Evolutionary conservation across 495 filamentous ascomycete genomes (phyloP), one percentile per base, ranked within the genome.

Genomic region (Aspergillus cavernicola): DNA sequence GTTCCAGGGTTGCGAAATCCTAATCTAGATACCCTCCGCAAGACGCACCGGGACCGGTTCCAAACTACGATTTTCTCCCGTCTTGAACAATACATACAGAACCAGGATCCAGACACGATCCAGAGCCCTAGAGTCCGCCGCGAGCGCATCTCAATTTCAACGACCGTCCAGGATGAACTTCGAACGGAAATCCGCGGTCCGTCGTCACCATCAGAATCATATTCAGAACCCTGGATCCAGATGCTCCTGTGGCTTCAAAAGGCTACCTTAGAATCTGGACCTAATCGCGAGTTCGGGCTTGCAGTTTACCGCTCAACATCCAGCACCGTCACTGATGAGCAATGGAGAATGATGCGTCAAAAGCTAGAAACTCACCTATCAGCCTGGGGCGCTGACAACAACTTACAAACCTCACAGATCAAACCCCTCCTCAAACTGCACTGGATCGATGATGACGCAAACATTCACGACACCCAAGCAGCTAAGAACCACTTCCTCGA

Each of bases 231-330:
- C n/a, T 63, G 53, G 51, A 64, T 66, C 31, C 3, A 45, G n/a
- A 3, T 0, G 11, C 12, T 45, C 12, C n/a, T 53, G n/a, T 11
- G 22, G n/a, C 7, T n/a, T 16, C 28, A 46, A 36, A 37, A 16
- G 7, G 0, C 3, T 19, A 22, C 49, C 26, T 29, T 33, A 58
- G 6, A 43, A 7, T 10, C 50, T 18, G 6, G 35, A 7, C 10
- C 50, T 18, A 48, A 26, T 10, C 29, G 13, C 2, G 22, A 13
- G 19, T 35, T 38, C 16, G 67, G 67, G 8, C 28, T 71, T 11
- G 62, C 60, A 1, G 60, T 67, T 20, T 74, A 74, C 54, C 58
- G 64, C 12, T 37, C 67, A 6, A 53, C 60, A 0, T 60, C 71
- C 29, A 29, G 42, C 6, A 49, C 60, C 23, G n/a, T n/a, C n/a